Conservation (phyloP, 345 rosid genomes). For the Raphanus sativus region DNA sequence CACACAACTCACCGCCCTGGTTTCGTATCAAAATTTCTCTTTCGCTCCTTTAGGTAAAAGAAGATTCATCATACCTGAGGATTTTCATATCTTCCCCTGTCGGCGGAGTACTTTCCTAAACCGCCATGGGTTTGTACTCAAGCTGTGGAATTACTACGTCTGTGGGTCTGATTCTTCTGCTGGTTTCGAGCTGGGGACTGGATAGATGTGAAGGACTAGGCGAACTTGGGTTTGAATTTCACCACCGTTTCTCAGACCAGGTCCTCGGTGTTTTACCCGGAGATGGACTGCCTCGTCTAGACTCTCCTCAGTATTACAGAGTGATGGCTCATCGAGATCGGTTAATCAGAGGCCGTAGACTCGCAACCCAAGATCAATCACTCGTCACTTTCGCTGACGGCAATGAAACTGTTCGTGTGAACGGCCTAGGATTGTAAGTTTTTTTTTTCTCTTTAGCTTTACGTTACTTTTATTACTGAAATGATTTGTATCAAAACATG, state of each 20-base stretch:
- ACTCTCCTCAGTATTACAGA: slow-evolving; percentile 58
- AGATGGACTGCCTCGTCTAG: slow-evolving; percentile 68
- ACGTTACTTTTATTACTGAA: background rate
- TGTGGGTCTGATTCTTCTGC: background rate
- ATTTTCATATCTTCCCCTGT: background rate
- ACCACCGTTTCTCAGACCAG: slow-evolving; percentile 84
- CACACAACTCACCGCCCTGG: background rate
- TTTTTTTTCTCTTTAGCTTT: background rate
- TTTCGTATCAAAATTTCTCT: background rate
- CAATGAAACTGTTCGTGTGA: slow-evolving; percentile 58
- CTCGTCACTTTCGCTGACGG: slow-evolving; percentile 69
- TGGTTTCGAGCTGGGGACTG: slow-evolving; percentile 22
- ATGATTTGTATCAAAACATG: background rate
- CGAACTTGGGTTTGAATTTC: slow-evolving; percentile 71
- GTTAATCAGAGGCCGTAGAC: slow-evolving; percentile 63
- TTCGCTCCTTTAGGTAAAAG: background rate
- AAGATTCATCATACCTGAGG: background rate
- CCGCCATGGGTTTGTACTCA: slow-evolving; percentile 33
- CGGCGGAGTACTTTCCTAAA: slow-evolving; percentile 21
- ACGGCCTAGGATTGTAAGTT: slow-evolving; percentile 70
- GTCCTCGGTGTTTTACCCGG: slow-evolving; percentile 56
- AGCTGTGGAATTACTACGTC: slow-evolving; percentile 16
- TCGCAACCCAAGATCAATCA: slow-evolving; percentile 47
- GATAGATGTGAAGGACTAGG: slow-evolving; percentile 37
- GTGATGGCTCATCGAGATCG: slow-evolving; percentile 77